Percentiles rank a stretch among this genome's conserved stretches.
These are phyloP conservation scores for Echites panduratus DNA, from an alignment of 257 asterid species.

Conservation along the genomic window DNA sequence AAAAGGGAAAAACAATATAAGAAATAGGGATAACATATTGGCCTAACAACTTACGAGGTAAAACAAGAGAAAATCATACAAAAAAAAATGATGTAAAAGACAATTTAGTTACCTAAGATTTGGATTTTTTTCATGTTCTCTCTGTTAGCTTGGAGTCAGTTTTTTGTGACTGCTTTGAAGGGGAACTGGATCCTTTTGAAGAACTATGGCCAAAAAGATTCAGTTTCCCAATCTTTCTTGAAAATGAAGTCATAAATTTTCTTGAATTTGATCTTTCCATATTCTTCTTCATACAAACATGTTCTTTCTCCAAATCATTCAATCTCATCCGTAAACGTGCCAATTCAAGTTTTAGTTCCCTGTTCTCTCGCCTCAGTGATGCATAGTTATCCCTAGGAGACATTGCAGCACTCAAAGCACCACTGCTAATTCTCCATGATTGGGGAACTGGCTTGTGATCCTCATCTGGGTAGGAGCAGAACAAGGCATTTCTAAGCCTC, in stretches of 20 bases:
- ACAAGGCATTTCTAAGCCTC: conserved; percentile 66
- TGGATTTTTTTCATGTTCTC: conserved; percentile 30
- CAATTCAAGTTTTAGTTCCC: conserved; percentile 87
- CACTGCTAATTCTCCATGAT: conserved; percentile 82
- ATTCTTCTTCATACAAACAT: conserved; percentile 87
- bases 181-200: conserved; percentile 72
- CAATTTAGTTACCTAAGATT: conserved; percentile 29
- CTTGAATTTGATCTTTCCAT: conserved; percentile 68
- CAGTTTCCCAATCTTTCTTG: conserved; percentile 64
- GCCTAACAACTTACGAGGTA: conserved; percentile 1
- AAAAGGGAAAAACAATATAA: conserved; percentile 8
- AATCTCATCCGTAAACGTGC: conserved; percentile 88
- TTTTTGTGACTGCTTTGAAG: conserved; percentile 67
- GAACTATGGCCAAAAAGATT: conserved; percentile 61
- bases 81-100: not conserved
- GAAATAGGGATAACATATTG: not conserved
- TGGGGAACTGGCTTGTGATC: conserved; percentile 79
- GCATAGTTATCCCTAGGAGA: conserved; percentile 94
- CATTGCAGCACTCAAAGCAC: conserved; percentile 88
- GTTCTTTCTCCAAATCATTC: conserved; percentile 91
- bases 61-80: not conserved
- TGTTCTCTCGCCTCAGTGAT: conserved; percentile 76
- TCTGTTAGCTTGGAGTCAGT: conserved; percentile 70
- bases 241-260: conserved; percentile 67
- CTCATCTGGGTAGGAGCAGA: conserved; percentile 68